phyloP scores from a whole-genome alignment of 306 rosid species.

The Cicer cuneatum region DNA sequence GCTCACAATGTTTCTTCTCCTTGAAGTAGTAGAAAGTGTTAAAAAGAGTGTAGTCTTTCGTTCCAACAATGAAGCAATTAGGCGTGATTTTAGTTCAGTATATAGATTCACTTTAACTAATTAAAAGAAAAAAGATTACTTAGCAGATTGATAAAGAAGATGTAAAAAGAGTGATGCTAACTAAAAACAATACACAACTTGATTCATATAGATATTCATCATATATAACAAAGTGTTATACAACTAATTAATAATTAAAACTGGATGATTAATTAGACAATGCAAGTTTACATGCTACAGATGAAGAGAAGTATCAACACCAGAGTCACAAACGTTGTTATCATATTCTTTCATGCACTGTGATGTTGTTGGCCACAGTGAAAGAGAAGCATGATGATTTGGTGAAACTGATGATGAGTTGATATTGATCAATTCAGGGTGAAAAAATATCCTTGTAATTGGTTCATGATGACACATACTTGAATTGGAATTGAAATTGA shows the following conservation, averaged over 20 bases:
- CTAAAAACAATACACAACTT: neutral
- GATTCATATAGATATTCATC: neutral
- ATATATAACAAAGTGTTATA: constrained; percentile 10
- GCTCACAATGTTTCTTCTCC: too few relatives aligned
- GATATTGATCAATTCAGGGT: constrained; percentile 45
- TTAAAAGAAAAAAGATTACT: neutral
- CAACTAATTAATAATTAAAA: too few relatives aligned
- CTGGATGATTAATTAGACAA: constrained; percentile 33
- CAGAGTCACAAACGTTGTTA: constrained; percentile 42
- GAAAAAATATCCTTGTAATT: constrained; percentile 47
- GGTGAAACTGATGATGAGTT: constrained; percentile 38
- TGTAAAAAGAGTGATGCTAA: constrained; percentile 8
- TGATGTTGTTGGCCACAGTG: constrained; percentile 41
- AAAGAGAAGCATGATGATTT: constrained; percentile 52
- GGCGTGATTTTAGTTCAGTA: neutral
- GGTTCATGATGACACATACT: constrained; percentile 23
- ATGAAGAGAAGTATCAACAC: constrained; percentile 88
- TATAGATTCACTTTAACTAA: neutral
- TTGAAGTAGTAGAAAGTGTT: too few relatives aligned
- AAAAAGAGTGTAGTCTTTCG: too few relatives aligned
- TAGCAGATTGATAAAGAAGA: constrained; percentile 14
- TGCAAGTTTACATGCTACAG: constrained; percentile 62
- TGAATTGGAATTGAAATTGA: constrained; percentile 32
- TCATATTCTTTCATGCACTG: constrained; percentile 35
- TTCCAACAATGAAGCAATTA: neutral